These are phyloP conservation scores for Echeveria elegans DNA, from an alignment of 164 flowering plant species.

Conservation along the genomic window DNA sequence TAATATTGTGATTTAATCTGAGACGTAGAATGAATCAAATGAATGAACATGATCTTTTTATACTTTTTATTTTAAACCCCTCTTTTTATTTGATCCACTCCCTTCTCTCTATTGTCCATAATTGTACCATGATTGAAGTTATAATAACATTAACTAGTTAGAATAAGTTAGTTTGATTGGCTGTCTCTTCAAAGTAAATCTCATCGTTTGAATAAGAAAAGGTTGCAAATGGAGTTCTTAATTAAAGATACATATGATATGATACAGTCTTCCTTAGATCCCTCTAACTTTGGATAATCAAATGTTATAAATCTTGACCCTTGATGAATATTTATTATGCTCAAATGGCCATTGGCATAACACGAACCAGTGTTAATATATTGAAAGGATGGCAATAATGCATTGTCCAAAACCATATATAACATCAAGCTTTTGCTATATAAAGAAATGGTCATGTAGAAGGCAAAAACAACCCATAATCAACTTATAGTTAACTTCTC, in stretches of 20 bases:
- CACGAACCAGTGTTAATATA: not conserved
- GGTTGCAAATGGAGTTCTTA: not conserved
- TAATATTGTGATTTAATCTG: no score
- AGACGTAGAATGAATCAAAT: no score
- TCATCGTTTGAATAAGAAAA: not conserved
- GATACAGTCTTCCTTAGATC: not conserved
- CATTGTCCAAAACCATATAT: not conserved
- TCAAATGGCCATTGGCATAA: not conserved
- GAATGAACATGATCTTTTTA: no score
- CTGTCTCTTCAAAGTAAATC: not conserved
- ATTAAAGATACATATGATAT: not conserved
- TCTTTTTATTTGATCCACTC: no score
- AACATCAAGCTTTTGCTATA: not conserved
- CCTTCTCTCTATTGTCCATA: not conserved
- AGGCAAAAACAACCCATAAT: not conserved
- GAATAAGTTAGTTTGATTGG: not conserved
- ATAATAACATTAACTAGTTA: not conserved
- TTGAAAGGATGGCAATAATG: not conserved
- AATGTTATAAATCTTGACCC: conserved; percentile 5
- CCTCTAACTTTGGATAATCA: not conserved
- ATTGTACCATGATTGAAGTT: not conserved
- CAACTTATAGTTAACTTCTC: not conserved
- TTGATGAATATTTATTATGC: not conserved
- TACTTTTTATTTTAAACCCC: no score
- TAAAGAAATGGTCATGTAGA: not conserved